phyloP scores from a whole-genome alignment of 805 yeast genomes.

The Ogataea populi-albae region DNA sequence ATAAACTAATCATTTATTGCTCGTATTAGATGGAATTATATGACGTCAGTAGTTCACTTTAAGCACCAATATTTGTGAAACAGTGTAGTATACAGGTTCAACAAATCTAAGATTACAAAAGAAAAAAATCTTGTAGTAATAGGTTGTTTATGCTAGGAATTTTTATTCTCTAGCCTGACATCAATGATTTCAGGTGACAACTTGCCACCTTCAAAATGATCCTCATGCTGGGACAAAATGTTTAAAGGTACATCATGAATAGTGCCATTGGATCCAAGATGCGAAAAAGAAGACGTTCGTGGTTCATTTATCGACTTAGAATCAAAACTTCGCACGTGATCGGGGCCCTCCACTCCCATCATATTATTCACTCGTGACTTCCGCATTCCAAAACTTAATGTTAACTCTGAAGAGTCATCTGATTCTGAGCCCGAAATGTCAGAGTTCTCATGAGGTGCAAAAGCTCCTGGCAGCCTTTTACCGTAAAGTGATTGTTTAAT shows the following conservation, averaged over 20 bases:
- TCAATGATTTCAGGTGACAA: conserved; percentile 12
- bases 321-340: too few relatives aligned
- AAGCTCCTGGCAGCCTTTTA: conserved; percentile 8
- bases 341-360: too few relatives aligned
- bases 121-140: not conserved
- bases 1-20: too few relatives aligned
- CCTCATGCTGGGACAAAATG: conserved; percentile 8
- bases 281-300: conserved; percentile 1
- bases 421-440: conserved; percentile 15
- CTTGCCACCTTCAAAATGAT: conserved; percentile 9
- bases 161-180: conserved; percentile 5
- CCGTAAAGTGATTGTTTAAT: conserved; percentile 21
- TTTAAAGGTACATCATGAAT: conserved; percentile 16
- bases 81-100: too few relatives aligned
- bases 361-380: not conserved
- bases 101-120: conserved; percentile 3
- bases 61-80: too few relatives aligned
- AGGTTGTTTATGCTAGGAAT: too few relatives aligned
- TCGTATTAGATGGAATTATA: too few relatives aligned
- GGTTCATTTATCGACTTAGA: conserved; percentile 1
- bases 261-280: conserved; percentile 3
- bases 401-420: conserved; percentile 19
- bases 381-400: conserved; percentile 17
- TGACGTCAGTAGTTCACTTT: too few relatives aligned
- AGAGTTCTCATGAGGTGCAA: conserved; percentile 4